Evolutionary conservation across 164 flowering plant species (phyloP), one percentile per base, ranked within the genome.

Genomic region (Hamamelis virginiana): DNA sequence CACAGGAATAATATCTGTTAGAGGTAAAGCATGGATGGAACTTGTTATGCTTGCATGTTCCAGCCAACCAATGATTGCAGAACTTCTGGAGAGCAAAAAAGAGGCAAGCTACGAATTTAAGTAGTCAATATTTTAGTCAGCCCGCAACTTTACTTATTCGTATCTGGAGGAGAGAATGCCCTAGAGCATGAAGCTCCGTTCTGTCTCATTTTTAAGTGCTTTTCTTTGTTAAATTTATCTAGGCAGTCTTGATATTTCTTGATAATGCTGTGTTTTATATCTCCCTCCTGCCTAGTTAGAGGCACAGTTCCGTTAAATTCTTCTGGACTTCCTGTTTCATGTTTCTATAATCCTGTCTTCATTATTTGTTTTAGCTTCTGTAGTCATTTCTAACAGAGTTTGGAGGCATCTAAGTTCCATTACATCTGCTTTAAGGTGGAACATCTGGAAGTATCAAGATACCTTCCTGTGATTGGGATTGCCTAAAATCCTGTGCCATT

Each of bases 1-100:
- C 75, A 96, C 99, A 2, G 99, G 99, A 74, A 82, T 91, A 38
- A 96, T 96, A 75, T 93, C 98, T 65, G 97, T 80, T 68, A 83
- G 87, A 78, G 99, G 99, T 62, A 85, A 87, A 82, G 95, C 97
- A 67, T 96, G 99, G 99, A 52, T 47, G 45, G 94, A 90, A 67
- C 94, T 96, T 74, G 91, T 83, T 67, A 62, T 8, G 59, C 91
- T 96, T 77, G 78, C 98, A 65, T 83, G 78, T 72, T 82, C 89
- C 46, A 79, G 97, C 77, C 80, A 84, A 68, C 68, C 85, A 65
- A 74, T 90, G 91, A 89, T 91, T 64, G 66, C 72, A 46, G 87
- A 87, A 67, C 92, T 96, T 79, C 75, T 96, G 67, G 66, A 69
- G 38, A 81, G 77, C 69, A 76, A 76, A 82, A 81, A 84, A 78